These are phyloP conservation scores for Schizothecium vesticola DNA, from an alignment of 495 filamentous ascomycete species.

Conservation along the genomic window DNA sequence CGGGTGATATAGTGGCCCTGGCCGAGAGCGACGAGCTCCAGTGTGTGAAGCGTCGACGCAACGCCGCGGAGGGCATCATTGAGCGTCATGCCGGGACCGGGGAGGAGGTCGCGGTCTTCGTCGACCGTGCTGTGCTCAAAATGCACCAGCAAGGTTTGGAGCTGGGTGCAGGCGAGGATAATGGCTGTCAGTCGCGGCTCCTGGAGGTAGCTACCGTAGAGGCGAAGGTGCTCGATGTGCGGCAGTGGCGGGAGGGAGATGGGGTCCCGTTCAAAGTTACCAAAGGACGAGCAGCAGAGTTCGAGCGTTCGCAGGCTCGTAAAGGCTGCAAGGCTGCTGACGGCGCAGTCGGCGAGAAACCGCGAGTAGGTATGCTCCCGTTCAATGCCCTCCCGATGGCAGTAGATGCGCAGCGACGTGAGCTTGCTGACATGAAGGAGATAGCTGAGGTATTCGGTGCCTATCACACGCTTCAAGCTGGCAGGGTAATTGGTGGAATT, in stretches of 20 bases:
- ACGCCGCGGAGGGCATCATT: constrained; percentile 23
- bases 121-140: constrained; percentile 27
- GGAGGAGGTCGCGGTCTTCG: constrained; percentile 26
- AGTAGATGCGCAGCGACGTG: constrained; percentile 29
- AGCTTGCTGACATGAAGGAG: constrained; percentile 17
- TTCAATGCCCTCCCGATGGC: constrained; percentile 25
- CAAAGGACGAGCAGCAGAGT: constrained; percentile 26
- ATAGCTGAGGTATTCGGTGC: constrained; percentile 15
- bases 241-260: constrained; percentile 22
- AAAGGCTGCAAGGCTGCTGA: constrained; percentile 16
- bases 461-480: neutral
- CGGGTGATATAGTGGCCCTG: constrained; percentile 32
- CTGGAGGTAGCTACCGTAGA: constrained; percentile 31
- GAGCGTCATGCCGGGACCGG: constrained; percentile 25
- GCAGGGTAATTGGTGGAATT: neutral
- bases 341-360: constrained; percentile 24
- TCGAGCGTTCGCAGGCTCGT: constrained; percentile 29
- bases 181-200: constrained; percentile 26
- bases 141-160: constrained; percentile 28
- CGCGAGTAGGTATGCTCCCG: constrained; percentile 22
- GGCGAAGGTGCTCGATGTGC: constrained; percentile 26
- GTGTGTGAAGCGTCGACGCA: constrained; percentile 17
- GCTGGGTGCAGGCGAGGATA: constrained; percentile 26
- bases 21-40: constrained; percentile 27
- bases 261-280: constrained; percentile 8